phyloP scores from a whole-genome alignment of 2,329 filamentous ascomycete genomes.

The Botrytis tulipae region DNA sequence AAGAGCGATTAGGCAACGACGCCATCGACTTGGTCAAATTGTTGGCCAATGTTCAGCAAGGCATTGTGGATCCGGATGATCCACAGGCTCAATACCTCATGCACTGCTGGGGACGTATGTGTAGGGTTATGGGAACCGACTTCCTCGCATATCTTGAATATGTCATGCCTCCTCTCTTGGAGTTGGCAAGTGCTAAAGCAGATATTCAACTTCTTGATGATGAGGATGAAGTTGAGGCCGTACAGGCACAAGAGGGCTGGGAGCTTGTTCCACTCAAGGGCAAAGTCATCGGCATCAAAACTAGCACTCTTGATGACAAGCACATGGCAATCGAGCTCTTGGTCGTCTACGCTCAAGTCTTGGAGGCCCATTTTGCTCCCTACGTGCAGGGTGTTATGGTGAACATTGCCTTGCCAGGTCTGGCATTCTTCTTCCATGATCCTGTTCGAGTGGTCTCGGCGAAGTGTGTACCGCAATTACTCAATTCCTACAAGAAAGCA shows the following conservation, averaged over 20 bases:
- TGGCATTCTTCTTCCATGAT: slow-evolving; percentile 99
- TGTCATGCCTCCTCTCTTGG: slow-evolving; percentile 90
- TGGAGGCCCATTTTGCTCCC: slow-evolving; percentile 88
- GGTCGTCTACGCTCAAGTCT: slow-evolving; percentile 92
- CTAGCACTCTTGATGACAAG: slow-evolving; percentile 95
- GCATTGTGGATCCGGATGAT: slow-evolving; percentile 86
- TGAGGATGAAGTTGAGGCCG: slow-evolving; percentile 87
- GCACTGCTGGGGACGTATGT: slow-evolving; percentile 99
- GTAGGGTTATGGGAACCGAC: slow-evolving; percentile 83
- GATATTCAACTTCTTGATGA: slow-evolving; percentile 96
- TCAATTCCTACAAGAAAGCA: slow-evolving; percentile 91
- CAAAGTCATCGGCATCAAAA: slow-evolving; percentile 98
- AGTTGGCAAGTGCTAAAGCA: slow-evolving; percentile 90
- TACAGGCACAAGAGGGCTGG: slow-evolving; percentile 96
- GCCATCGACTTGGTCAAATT: slow-evolving; percentile 84
- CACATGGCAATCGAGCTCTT: slow-evolving; percentile 99
- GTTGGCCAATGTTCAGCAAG: slow-evolving; percentile 80
- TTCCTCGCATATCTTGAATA: slow-evolving; percentile 90
- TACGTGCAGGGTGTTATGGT: slow-evolving; percentile 94
- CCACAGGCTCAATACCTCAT: slow-evolving; percentile 95
- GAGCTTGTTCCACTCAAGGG: slow-evolving; percentile 95
- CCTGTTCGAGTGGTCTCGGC: slow-evolving; percentile 93
- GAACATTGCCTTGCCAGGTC: slow-evolving; percentile 87
- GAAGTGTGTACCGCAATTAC: slow-evolving; percentile 87
- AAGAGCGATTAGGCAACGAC: slow-evolving; percentile 85